Evolutionary conservation across 2,329 filamentous ascomycete species (phyloP), one percentile per base, ranked within the genome.

Genomic region (Calonectria fujianensis): DNA sequence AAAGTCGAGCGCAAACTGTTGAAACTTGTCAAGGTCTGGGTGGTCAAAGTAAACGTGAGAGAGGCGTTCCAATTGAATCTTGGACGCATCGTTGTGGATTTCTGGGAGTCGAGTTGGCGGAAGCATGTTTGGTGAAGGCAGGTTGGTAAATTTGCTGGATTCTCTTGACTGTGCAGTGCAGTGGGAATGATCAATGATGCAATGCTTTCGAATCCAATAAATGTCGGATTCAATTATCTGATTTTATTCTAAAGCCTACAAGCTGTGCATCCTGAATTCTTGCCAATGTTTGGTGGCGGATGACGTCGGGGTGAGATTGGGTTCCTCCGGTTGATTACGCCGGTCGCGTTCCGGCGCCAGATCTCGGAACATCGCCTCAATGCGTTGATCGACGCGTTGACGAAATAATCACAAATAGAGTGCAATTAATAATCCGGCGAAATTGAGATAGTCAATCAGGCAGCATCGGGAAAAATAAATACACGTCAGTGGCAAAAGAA

Each of bases 41-140:
- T 72, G 70, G 24, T 72, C 63, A 29, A 72, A 72, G 63, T 61
- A 72, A 13, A 72, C 70, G 31, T 72, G 63, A 4, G 61, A 35
- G 27, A 61, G 35, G 6, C 70, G 70, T 13, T 50, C 61, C 16
- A 72, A 29, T 29, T 67, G 70, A 14, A 72, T 54, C 32, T 72
- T 72, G 10, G 70, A 72, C 20, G 70, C 39, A 41, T 70, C 32
- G 32, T 70, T 70, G 51, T 18, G 24, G 39, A 69, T 39, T 37
- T 61, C 57, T 61, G 57, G 57, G n/a, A 61, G 57, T 39, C 57
- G 35, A 41, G 57, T 61, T 9, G 35, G n/a, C 1, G 57, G n/a
- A 35, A 61, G 16, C n/a, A 37, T 41, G 37, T n/a, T 59, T 24
- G 32, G 20, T 37, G 11, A 14, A 59, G 10, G 3, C 7, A 16